These are phyloP conservation scores for Paecilomyces niveus DNA, from an alignment of 2,329 filamentous ascomycete species.

Conservation along the genomic window DNA sequence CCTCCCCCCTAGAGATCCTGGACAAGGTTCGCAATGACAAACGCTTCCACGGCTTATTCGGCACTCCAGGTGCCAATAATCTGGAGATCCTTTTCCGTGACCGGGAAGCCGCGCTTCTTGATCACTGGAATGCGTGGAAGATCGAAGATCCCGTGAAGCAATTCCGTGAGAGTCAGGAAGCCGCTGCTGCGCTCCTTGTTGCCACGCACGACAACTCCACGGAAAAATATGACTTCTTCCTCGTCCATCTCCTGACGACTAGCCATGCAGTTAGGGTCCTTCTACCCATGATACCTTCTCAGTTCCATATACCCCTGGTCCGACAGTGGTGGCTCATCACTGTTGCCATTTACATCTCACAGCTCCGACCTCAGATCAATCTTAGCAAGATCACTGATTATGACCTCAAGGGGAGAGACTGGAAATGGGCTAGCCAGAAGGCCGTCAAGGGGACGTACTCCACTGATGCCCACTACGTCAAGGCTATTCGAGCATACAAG, in stretches of 20 bases:
- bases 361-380: constrained; percentile 65
- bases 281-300: constrained; percentile 65
- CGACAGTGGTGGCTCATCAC: constrained; percentile 87
- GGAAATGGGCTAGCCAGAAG: constrained; percentile 68
- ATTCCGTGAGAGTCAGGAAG: constrained; percentile 62
- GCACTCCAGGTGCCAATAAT: constrained; percentile 53
- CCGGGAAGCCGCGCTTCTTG: constrained; percentile 63
- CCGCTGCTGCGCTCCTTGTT: constrained; percentile 42
- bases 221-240: constrained; percentile 71
- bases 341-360: constrained; percentile 68
- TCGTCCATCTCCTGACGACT: constrained; percentile 74
- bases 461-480: constrained; percentile 77
- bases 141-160: constrained; percentile 63
- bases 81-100: constrained; percentile 61
- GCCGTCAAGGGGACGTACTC: constrained; percentile 62
- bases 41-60: constrained; percentile 61
- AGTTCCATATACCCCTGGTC: constrained; percentile 66
- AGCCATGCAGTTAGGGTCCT: constrained; percentile 85
- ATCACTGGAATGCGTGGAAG: constrained; percentile 88
- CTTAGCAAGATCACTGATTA: constrained; percentile 54
- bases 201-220: constrained; percentile 19
- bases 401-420: constrained; percentile 59
- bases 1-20: constrained; percentile 64
- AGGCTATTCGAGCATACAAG: constrained; percentile 60
- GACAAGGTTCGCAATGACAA: constrained; percentile 61